Conservation (phyloP, 2,329 filamentous ascomycete species). For the Colletotrichum sp. region DNA sequence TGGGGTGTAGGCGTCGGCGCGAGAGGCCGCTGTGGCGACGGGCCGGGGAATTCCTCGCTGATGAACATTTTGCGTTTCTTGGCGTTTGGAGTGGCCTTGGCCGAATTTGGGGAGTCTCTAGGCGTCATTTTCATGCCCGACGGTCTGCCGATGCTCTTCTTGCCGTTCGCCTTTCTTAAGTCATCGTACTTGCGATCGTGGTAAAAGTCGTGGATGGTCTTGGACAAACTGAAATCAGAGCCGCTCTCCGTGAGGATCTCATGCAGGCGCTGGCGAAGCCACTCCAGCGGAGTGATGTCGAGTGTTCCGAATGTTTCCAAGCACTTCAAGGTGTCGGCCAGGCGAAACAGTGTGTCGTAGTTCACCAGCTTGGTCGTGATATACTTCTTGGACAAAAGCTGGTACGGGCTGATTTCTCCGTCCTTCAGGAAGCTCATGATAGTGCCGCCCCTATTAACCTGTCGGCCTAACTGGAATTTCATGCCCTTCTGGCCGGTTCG, state of each 20-base stretch:
- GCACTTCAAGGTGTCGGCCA: conserved; percentile 59
- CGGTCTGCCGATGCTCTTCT: conserved; percentile 62
- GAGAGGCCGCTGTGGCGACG: background rate
- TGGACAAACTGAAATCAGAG: conserved; percentile 54
- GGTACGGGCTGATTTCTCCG: conserved; percentile 60
- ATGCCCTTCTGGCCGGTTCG: conserved; percentile 40
- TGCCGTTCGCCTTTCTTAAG: conserved; percentile 57
- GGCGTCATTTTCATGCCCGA: conserved; percentile 48
- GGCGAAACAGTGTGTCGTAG: conserved; percentile 62
- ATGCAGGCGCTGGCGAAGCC: conserved; percentile 62
- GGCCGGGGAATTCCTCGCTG: background rate
- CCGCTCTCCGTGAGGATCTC: conserved; percentile 51
- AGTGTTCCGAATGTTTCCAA: conserved; percentile 56
- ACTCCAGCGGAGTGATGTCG: conserved; percentile 57
- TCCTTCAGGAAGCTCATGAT: conserved; percentile 58
- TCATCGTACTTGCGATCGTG: conserved; percentile 57
- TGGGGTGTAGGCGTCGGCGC: background rate
- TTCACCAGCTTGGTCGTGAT: conserved; percentile 50
- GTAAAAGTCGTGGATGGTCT: conserved; percentile 59
- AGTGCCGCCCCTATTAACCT: conserved; percentile 59
- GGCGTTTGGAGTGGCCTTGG: conserved; percentile 26
- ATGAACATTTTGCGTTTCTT: conserved; percentile 36
- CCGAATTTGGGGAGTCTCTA: conserved; percentile 17
- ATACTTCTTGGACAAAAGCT: conserved; percentile 58
- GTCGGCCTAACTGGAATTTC: conserved; percentile 59